phyloP scores from a whole-genome alignment of 306 rosid genomes.

The Dalbergia cochinchinensis region DNA sequence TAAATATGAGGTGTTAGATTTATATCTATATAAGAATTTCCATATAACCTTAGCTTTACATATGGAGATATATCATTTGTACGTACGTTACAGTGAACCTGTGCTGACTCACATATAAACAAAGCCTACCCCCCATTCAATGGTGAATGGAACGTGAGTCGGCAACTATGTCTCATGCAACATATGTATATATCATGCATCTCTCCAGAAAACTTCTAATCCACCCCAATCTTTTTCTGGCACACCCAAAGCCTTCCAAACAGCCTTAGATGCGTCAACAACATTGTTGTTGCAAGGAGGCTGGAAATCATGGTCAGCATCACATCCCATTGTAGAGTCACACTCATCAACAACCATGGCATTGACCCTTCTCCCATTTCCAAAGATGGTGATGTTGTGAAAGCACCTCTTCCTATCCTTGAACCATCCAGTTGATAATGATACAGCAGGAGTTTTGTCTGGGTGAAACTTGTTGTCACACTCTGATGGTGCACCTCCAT shows the following conservation, averaged over 20 bases:
- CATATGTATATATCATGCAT: conserved; percentile 17
- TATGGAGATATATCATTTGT: too few relatives aligned
- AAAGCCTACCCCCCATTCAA: too few relatives aligned
- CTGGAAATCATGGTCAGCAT: conserved; percentile 54
- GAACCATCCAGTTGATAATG: conserved; percentile 66
- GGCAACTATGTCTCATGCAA: too few relatives aligned
- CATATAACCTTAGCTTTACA: too few relatives aligned
- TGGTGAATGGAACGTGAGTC: too few relatives aligned
- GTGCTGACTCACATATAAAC: too few relatives aligned
- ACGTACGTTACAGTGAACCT: too few relatives aligned
- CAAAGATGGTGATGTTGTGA: conserved; percentile 50
- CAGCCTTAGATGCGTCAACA: conserved; percentile 60
- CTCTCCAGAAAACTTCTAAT: conserved; percentile 38
- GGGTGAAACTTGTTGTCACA: conserved; percentile 56
- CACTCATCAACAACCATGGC: conserved; percentile 75
- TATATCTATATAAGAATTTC: too few relatives aligned
- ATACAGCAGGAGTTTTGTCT: conserved; percentile 45
- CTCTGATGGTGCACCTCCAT: conserved; percentile 44
- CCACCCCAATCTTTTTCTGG: conserved; percentile 42
- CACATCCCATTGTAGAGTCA: conserved; percentile 66
- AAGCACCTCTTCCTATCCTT: conserved; percentile 50
- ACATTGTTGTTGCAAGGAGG: conserved; percentile 50
- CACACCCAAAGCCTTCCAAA: conserved; percentile 57
- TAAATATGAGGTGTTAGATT: too few relatives aligned
- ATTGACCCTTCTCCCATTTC: conserved; percentile 55